Evolutionary conservation across 345 rosid genomes (phyloP), one percentile per base, ranked within the genome.

Genomic region (Diplotaxis tenuifolia): DNA sequence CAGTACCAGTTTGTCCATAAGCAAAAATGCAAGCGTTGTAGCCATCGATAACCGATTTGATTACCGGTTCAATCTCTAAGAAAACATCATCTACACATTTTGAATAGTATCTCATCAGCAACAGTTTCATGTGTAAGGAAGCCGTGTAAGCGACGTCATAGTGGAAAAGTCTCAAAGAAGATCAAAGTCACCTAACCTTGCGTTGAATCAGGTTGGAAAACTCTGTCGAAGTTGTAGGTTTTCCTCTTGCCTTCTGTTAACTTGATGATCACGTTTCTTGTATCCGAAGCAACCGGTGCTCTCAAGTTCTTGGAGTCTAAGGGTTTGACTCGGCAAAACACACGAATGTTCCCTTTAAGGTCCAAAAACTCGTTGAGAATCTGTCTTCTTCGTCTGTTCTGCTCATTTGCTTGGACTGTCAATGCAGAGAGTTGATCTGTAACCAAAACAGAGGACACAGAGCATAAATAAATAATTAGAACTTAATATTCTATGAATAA

Each of bases 21-120:
- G 97, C 95, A 27, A 91, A 87, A 75, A 91, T 83, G 74, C 97
- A 87, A 22, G 95, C 97, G 71, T 91, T 91, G 77, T 87, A 89
- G 34, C 97, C 97, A 70, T 91, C 95, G 9, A 91, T 62, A 58
- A 84, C 93, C 2, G 96, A 89, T 75, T 86, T 91, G 64, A 87
- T 81, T 22, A 91, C 77, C 8, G 97, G 95, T 76, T 91, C 96
- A 11, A 91, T 86, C 74, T 91, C 91, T n/a, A 85, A 79, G 73
- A 86, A 91, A 36, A 91, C 90, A 68, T 81, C 86, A 83, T 84
- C 97, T 91, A 82, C 75, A 82, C 64, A 53, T 52, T 66, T 68
- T 27, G 68, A 76, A 58, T 25, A 21, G 18, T 10, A 34, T 27
- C n/a, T n/a, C 53, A 77, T 59, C 70, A 45, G 15, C 9, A 27